Percentiles rank a stretch among this genome's conserved stretches.
These are phyloP conservation scores for Xerocomellus amylosporus DNA, from an alignment of 768 basidiomycete species.

Conservation along the genomic window DNA sequence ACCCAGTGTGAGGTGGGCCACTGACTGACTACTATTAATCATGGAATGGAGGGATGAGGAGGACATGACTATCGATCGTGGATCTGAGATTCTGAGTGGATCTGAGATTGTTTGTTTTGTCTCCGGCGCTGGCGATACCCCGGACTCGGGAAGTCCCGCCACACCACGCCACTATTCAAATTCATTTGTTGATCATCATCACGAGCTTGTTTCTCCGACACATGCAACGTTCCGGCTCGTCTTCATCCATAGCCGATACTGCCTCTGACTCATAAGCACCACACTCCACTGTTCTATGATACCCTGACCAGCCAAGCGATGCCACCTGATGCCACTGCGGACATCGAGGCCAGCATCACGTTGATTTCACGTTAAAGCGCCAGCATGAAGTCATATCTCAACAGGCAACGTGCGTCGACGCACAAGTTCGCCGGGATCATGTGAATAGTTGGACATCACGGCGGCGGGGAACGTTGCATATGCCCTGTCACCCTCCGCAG, in stretches of 20 bases:
- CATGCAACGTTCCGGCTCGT: conserved; percentile 5
- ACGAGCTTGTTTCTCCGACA: background rate
- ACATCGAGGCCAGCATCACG: background rate
- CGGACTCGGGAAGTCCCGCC: conserved; percentile 31
- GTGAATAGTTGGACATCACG: too few relatives aligned
- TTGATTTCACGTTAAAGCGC: too few relatives aligned
- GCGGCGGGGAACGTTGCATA: background rate
- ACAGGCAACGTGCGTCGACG: background rate
- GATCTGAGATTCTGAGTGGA: conserved; percentile 21
- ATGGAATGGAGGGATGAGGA: background rate
- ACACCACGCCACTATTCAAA: conserved; percentile 2
- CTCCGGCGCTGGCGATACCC: conserved; percentile 33
- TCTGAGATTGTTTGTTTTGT: conserved; percentile 34
- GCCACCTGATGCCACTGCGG: background rate
- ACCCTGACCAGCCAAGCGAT: background rate
- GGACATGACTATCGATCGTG: conserved; percentile 7
- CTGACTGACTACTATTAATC: background rate
- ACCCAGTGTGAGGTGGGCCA: background rate
- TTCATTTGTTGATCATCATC: background rate
- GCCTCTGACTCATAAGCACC: conserved; percentile 2
- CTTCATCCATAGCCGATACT: conserved; percentile 15
- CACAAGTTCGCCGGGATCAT: background rate
- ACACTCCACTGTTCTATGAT: background rate
- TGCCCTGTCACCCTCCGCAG: background rate
- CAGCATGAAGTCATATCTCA: background rate